Percentiles rank a stretch among this genome's conserved stretches.
Evolutionary conservation across 192 early-diverging fungal genomes (phyloP).

Genomic region (Backusella liffmaniae): DNA sequence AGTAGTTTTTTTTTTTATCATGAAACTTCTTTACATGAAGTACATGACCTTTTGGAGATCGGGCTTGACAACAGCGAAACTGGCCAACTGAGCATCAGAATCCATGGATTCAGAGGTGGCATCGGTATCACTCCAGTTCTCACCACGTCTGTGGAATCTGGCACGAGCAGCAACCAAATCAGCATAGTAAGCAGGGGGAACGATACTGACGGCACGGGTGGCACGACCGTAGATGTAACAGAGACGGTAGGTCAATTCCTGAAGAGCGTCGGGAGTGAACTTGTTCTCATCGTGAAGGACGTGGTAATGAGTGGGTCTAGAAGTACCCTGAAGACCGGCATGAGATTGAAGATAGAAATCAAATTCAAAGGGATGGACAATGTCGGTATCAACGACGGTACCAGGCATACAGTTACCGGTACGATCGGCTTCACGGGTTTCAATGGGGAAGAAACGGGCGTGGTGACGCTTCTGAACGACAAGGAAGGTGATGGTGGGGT

Average conservation of each 20-base stretch:
- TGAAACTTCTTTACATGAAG: slow-evolving; percentile 4
- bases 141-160: slow-evolving; percentile 75
- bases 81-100: slow-evolving; percentile 26
- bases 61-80: slow-evolving; percentile 42
- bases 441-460: slow-evolving; percentile 77
- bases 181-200: slow-evolving; percentile 92
- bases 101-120: slow-evolving; percentile 35
- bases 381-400: slow-evolving; percentile 68
- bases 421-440: slow-evolving; percentile 59
- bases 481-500: slow-evolving; percentile 79
- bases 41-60: slow-evolving; percentile 56
- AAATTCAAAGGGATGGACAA: slow-evolving; percentile 79
- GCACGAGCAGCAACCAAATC: slow-evolving; percentile 89
- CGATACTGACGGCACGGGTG: slow-evolving; percentile 85
- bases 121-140: slow-evolving; percentile 46
- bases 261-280: slow-evolving; percentile 78
- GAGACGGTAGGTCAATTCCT: slow-evolving; percentile 84
- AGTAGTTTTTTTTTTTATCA: not conserved
- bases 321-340: slow-evolving; percentile 89
- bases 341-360: slow-evolving; percentile 94
- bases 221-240: slow-evolving; percentile 91
- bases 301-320: slow-evolving; percentile 89
- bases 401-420: slow-evolving; percentile 84
- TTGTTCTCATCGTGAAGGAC: slow-evolving; percentile 86
- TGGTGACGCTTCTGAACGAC: slow-evolving; percentile 93